These are phyloP conservation scores for Corchorus capsularis DNA, from an alignment of 345 rosid species.

Conservation along the genomic window DNA sequence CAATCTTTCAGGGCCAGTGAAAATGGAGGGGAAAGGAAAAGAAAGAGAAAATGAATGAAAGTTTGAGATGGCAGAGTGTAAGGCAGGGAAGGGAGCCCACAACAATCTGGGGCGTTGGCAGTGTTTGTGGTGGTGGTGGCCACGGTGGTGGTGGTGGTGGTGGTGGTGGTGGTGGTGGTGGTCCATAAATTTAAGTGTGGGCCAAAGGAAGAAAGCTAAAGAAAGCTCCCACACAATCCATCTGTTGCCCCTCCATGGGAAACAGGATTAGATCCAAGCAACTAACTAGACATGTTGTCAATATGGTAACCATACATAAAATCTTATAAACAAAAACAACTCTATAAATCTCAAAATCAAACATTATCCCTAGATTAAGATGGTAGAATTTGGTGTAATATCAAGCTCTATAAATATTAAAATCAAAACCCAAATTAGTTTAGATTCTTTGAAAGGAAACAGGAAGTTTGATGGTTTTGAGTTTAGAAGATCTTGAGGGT, in stretches of 20 bases:
- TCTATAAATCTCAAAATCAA: no score
- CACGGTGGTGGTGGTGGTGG: neutral
- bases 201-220: neutral
- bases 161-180: neutral
- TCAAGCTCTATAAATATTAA: no score
- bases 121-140: neutral
- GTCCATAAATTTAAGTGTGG: neutral
- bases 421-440: no score
- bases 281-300: neutral
- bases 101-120: neutral
- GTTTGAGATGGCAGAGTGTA: neutral
- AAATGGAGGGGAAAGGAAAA: no score
- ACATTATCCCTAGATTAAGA: no score
- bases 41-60: neutral
- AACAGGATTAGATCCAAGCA: neutral
- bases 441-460: no score
- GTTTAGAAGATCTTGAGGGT: neutral
- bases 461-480: neutral
- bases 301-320: neutral
- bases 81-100: neutral
- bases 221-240: conserved; percentile 6
- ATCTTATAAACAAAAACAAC: no score
- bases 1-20: neutral
- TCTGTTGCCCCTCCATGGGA: conserved; percentile 9
- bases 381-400: no score